Evolutionary conservation across 2,329 filamentous ascomycete species (phyloP).

Genomic region (Ciborinia camelliae): DNA sequence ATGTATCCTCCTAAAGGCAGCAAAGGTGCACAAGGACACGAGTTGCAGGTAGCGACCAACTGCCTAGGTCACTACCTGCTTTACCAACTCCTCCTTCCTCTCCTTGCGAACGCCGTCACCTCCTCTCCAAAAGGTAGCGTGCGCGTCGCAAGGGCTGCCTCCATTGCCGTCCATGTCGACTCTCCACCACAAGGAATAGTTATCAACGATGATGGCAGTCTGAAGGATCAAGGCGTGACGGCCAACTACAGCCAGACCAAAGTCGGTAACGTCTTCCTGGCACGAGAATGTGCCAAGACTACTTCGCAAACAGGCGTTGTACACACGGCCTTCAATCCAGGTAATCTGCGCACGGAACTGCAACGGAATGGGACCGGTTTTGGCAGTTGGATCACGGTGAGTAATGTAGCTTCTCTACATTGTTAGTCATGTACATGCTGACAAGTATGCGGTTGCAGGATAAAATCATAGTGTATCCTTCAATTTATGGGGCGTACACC

Average conservation of each 20-base stretch:
- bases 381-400: background rate
- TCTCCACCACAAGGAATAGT: slow-evolving; percentile 22
- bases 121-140: slow-evolving; percentile 22
- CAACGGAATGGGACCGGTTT: slow-evolving; percentile 1
- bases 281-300: slow-evolving; percentile 20
- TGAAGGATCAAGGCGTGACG: background rate
- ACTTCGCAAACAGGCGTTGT: slow-evolving; percentile 20
- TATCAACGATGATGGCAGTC: slow-evolving; percentile 8
- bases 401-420: slow-evolving; percentile 4
- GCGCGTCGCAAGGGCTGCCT: slow-evolving; percentile 26
- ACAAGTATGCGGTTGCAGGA: slow-evolving; percentile 10
- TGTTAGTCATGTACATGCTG: background rate
- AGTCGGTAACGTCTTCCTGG: slow-evolving; percentile 26
- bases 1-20: slow-evolving; percentile 37
- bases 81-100: slow-evolving; percentile 36
- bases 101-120: slow-evolving; percentile 22
- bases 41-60: slow-evolving; percentile 34
- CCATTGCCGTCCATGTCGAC: slow-evolving; percentile 22
- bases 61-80: slow-evolving; percentile 40
- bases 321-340: slow-evolving; percentile 23
- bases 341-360: slow-evolving; percentile 23
- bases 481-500: slow-evolving; percentile 29
- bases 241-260: slow-evolving; percentile 27
- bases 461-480: slow-evolving; percentile 21
- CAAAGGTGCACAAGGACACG: slow-evolving; percentile 35